Evolutionary conservation across 495 filamentous ascomycete species (phyloP).

Genomic region (Schizothecium vesticola): DNA sequence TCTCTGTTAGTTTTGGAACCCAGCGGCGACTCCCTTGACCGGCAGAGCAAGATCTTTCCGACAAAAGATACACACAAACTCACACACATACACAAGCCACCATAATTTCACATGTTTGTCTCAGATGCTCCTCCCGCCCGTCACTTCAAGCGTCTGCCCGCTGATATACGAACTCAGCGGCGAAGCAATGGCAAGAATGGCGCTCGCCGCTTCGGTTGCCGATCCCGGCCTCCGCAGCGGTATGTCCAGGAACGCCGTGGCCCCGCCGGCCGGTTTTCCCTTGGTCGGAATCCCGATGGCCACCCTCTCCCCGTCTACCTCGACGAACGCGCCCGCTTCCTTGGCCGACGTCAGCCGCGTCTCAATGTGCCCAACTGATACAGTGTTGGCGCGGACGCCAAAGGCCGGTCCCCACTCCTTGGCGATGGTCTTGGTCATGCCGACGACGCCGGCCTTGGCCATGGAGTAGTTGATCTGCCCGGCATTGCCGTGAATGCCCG

Average conservation of each 20-base stretch:
- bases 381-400: conserved; percentile 75
- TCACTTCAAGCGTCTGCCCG: conserved; percentile 80
- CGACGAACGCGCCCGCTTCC: conserved; percentile 72
- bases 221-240: conserved; percentile 69
- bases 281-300: conserved; percentile 67
- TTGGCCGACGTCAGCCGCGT: conserved; percentile 76
- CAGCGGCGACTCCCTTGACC: not conserved
- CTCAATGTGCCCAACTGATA: conserved; percentile 74
- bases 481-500: conserved; percentile 75
- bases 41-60: not conserved
- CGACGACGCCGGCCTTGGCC: conserved; percentile 75
- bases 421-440: conserved; percentile 78
- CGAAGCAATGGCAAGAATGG: conserved; percentile 74
- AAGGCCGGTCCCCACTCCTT: conserved; percentile 89
- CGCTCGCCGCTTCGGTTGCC: conserved; percentile 71
- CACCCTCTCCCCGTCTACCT: conserved; percentile 71
- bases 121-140: conserved; percentile 78
- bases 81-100: not conserved
- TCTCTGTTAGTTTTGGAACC: not conserved
- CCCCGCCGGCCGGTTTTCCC: conserved; percentile 28
- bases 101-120: not conserved
- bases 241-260: conserved; percentile 58
- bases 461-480: conserved; percentile 82
- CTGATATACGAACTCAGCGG: conserved; percentile 76
- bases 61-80: not conserved